Percentiles rank a stretch among this genome's conserved stretches.
Evolutionary conservation across 768 basidiomycete genomes (phyloP).

Genomic region (Lyophyllum atratum): DNA sequence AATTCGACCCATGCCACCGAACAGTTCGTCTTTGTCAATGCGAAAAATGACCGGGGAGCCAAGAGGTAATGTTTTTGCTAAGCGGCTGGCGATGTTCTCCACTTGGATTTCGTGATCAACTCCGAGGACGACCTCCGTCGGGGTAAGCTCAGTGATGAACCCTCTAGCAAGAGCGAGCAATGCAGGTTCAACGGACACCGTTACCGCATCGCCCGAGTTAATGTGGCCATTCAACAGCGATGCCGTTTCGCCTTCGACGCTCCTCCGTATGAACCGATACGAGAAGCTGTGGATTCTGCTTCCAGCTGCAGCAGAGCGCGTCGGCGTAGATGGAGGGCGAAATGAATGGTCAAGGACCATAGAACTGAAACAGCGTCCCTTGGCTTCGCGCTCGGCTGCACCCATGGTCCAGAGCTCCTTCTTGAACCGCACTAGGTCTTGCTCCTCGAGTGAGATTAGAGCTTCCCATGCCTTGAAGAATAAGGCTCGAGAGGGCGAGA

Average conservation of each 20-base stretch:
- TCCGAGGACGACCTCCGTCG: conserved; percentile 68
- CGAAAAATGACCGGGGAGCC: conserved; percentile 57
- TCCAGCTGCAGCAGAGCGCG: conserved; percentile 23
- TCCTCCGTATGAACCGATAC: conserved; percentile 64
- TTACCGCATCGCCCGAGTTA: conserved; percentile 77
- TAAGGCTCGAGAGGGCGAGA: conserved; percentile 61
- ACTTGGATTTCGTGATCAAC: conserved; percentile 78
- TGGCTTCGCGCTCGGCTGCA: conserved; percentile 74
- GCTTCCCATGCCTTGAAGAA: conserved; percentile 95
- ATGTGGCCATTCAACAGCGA: conserved; percentile 73
- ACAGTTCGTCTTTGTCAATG: conserved; percentile 92
- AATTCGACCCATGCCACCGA: conserved; percentile 83
- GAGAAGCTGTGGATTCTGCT: conserved; percentile 77
- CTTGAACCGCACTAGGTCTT: conserved; percentile 79
- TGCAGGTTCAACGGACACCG: conserved; percentile 84
- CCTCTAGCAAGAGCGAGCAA: conserved; percentile 85
- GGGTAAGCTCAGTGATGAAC: conserved; percentile 73
- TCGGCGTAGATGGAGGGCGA: conserved; percentile 19
- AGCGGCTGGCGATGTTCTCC: conserved; percentile 44
- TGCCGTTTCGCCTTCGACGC: conserved; percentile 5
- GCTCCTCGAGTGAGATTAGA: conserved; percentile 83
- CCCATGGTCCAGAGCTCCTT: conserved; percentile 94
- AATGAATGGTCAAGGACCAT: conserved; percentile 69
- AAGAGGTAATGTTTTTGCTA: conserved; percentile 22
- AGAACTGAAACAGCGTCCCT: conserved; percentile 80